phyloP scores from a whole-genome alignment of 768 basidiomycete species.

The Calvatia gigantea region DNA sequence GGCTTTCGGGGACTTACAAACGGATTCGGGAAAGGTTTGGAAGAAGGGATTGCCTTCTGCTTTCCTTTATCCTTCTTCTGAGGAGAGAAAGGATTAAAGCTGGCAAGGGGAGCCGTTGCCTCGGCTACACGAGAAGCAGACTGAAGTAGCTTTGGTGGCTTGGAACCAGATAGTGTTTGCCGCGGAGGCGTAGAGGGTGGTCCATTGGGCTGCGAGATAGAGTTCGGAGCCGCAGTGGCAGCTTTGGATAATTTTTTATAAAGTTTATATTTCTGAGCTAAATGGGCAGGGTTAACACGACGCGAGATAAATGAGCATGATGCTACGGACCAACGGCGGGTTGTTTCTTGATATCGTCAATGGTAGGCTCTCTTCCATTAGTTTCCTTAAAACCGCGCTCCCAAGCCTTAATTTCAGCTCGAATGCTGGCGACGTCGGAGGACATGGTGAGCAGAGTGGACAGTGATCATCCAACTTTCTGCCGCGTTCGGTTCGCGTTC shows the following conservation, averaged over 20 bases:
- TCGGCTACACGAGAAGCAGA: constrained; percentile 50
- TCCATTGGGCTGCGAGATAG: constrained; percentile 15
- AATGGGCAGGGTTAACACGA: constrained; percentile 15
- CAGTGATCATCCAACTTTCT: constrained; percentile 10
- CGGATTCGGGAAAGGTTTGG: constrained; percentile 34
- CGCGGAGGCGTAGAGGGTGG: constrained; percentile 38
- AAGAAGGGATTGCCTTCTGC: constrained; percentile 21
- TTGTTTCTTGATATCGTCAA: constrained; percentile 67
- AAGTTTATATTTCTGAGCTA: constrained; percentile 77
- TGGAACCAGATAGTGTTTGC: constrained; percentile 25
- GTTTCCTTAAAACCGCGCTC: constrained; percentile 61
- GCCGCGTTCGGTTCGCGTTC: neutral
- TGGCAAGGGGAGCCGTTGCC: constrained; percentile 46
- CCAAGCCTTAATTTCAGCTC: constrained; percentile 74
- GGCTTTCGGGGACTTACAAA: constrained; percentile 39
- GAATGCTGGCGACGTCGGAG: constrained; percentile 45
- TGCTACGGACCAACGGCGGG: constrained; percentile 56
- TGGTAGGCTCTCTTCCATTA: constrained; percentile 56
- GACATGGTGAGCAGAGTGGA: constrained; percentile 25
- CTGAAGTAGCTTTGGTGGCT: constrained; percentile 33
- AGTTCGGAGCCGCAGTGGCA: constrained; percentile 16
- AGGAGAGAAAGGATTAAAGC: constrained; percentile 80
- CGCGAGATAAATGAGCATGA: constrained; percentile 2
- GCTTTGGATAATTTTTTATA: constrained; percentile 74
- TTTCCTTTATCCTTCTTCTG: constrained; percentile 56